Evolutionary conservation across 2,329 filamentous ascomycete species (phyloP).

Genomic region (Colletotrichum liriopes): DNA sequence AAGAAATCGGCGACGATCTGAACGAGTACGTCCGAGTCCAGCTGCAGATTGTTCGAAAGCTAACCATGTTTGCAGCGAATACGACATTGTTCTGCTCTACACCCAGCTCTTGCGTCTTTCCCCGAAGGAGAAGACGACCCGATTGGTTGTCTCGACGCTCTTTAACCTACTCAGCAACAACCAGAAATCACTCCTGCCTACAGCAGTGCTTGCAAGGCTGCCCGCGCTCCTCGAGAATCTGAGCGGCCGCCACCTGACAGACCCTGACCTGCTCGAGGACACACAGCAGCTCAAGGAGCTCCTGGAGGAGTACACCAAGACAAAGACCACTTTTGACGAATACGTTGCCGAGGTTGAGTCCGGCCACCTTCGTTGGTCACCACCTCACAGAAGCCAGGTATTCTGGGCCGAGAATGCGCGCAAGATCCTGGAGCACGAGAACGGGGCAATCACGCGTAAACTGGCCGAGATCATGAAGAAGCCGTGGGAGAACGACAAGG

Average conservation of each 20-base stretch:
- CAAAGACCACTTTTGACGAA: constrained; percentile 86
- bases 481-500: constrained; percentile 84
- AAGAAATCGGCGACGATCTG: constrained; percentile 79
- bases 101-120: constrained; percentile 93
- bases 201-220: constrained; percentile 88
- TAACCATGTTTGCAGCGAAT: constrained; percentile 73
- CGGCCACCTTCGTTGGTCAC: constrained; percentile 93
- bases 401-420: constrained; percentile 96
- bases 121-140: constrained; percentile 97
- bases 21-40: constrained; percentile 78
- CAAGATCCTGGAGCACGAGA: constrained; percentile 87
- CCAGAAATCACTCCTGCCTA: constrained; percentile 82
- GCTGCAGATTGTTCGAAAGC: not conserved
- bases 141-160: constrained; percentile 90
- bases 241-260: constrained; percentile 73
- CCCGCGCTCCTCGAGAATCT: constrained; percentile 78
- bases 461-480: constrained; percentile 86
- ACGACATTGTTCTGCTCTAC: constrained; percentile 92
- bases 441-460: constrained; percentile 83
- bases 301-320: constrained; percentile 78
- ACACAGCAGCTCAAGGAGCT: constrained; percentile 73
- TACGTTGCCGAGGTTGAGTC: constrained; percentile 90
- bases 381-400: constrained; percentile 86
- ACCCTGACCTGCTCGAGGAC: constrained; percentile 76
- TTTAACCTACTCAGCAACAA: constrained; percentile 85